Evolutionary conservation across 148 eudicot species (phyloP).

Genomic region (Chenopodium album): DNA sequence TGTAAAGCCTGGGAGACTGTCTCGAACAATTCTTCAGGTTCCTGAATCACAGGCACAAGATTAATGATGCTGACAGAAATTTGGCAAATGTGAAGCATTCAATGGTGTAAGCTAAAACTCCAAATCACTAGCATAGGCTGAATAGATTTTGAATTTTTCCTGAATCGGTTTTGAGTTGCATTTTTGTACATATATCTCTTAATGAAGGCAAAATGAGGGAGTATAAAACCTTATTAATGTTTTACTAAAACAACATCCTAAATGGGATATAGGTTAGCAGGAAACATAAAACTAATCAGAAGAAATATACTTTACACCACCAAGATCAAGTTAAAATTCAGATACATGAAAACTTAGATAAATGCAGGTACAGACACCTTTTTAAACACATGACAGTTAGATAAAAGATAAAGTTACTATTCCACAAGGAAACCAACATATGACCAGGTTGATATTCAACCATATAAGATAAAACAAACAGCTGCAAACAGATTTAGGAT

Average conservation of each 20-base stretch:
- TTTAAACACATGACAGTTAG: neutral
- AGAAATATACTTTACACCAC: neutral
- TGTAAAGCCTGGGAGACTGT: constrained; percentile 90
- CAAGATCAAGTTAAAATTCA: neutral
- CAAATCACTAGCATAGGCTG: neutral
- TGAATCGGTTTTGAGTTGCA: neutral
- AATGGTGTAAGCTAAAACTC: neutral
- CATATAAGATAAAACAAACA: too few relatives aligned
- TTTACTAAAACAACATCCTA: neutral
- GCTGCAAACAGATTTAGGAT: too few relatives aligned
- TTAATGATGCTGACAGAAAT: neutral
- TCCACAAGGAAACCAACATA: neutral
- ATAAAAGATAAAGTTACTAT: neutral
- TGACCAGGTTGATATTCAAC: neutral
- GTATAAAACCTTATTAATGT: neutral
- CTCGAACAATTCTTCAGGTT: constrained; percentile 88
- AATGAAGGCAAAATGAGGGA: constrained; percentile 3
- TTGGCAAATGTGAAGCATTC: neutral
- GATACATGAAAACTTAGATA: neutral
- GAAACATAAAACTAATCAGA: neutral
- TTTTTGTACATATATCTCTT: neutral
- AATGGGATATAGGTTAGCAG: neutral
- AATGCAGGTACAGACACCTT: neutral
- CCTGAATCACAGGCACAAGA: constrained; percentile 43
- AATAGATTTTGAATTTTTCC: neutral